Evolutionary conservation across 495 filamentous ascomycete genomes (phyloP), one percentile per base, ranked within the genome.

Genomic region (Neurospora africana): DNA sequence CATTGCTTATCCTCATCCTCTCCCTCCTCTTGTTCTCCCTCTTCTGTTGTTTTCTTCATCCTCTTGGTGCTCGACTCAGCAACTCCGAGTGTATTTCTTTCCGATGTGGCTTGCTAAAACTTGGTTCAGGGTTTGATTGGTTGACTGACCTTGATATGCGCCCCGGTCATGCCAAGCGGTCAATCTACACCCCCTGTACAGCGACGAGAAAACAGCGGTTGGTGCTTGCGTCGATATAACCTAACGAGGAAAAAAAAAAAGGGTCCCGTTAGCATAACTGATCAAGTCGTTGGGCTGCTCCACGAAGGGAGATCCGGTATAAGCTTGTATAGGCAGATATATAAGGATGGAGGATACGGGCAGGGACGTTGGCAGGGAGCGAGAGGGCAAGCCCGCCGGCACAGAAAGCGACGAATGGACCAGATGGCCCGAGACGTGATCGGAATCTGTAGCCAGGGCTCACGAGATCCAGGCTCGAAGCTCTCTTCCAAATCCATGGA

Each of bases 141-240:
- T 53, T 74, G 74, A 79, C 78, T 77, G 71, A 78, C 77, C 76
- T 78, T 72, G 41, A 74, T 71, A 69, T 47, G 67, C 38, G 71
- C 78, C 78, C 77, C 68, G 70, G 76, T 79, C 77, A 72, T 76
- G 75, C 77, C 76, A 80, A 80, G 78, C 69, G 15, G 68, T 70
- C 67, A 72, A 74, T 72, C 74, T 72, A 76, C 76, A 75, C 73
- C 72, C 74, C 74, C 74, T 77, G 74, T 69, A 70, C 72, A 69
- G 72, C 71, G 71, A 69, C 27, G 41, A 68, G 67, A 68, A 69
- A 39, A 41, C 36, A 21, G 70, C 58, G 33, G 47, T 70, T 39
- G 53, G 27, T 17, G 53, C 27, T 65, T 35, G 53, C 27, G 27
- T 65, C 23, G 68, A 58, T 72, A 74, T 72, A 58, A 71, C 68